A percentile compares a stretch with the other conserved stretches of the same genome.
Evolutionary conservation across 2,329 filamentous ascomycete species (phyloP).

Genomic region (Chaetomium sp.): DNA sequence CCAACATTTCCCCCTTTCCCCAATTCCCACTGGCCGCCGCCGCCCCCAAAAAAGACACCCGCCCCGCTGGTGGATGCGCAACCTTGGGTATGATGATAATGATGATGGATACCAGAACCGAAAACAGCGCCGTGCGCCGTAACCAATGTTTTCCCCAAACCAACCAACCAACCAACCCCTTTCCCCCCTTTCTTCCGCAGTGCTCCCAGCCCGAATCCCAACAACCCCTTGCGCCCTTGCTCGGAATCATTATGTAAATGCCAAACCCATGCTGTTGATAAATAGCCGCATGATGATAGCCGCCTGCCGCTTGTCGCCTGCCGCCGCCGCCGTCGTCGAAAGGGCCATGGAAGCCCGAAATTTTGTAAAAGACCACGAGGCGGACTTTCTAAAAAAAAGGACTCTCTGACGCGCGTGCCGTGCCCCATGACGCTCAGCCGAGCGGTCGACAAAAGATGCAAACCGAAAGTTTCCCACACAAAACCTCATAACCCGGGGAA

Average conservation of each 20-base stretch:
- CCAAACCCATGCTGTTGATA: slow-evolving; percentile 15
- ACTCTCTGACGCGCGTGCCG: slow-evolving; percentile 16
- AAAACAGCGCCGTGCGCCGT: slow-evolving; percentile 17
- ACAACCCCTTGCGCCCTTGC: slow-evolving; percentile 17
- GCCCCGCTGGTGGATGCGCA: slow-evolving; percentile 19
- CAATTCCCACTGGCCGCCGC: slow-evolving; percentile 15
- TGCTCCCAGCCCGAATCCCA: not conserved
- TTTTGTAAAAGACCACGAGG: slow-evolving; percentile 12
- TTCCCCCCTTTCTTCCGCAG: no score
- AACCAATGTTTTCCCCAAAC: not conserved
- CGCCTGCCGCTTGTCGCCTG: not conserved
- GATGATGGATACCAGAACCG: slow-evolving; percentile 9
- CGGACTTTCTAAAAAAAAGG: slow-evolving; percentile 9
- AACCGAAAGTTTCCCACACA: slow-evolving; percentile 11
- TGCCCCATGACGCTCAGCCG: slow-evolving; percentile 3
- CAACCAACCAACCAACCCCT: no score
- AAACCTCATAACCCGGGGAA: slow-evolving; percentile 15
- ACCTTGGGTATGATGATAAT: slow-evolving; percentile 18
- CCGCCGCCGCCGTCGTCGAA: not conserved
- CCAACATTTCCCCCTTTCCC: slow-evolving; percentile 3
- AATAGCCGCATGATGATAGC: slow-evolving; percentile 18
- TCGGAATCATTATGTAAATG: slow-evolving; percentile 20
- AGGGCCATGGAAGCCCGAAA: slow-evolving; percentile 11
- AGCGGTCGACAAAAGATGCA: slow-evolving; percentile 11
- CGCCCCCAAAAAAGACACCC: slow-evolving; percentile 10